These are phyloP conservation scores for Fonsecaea erecta DNA, from an alignment of 2,329 filamentous ascomycete genomes.

Conservation along the genomic window DNA sequence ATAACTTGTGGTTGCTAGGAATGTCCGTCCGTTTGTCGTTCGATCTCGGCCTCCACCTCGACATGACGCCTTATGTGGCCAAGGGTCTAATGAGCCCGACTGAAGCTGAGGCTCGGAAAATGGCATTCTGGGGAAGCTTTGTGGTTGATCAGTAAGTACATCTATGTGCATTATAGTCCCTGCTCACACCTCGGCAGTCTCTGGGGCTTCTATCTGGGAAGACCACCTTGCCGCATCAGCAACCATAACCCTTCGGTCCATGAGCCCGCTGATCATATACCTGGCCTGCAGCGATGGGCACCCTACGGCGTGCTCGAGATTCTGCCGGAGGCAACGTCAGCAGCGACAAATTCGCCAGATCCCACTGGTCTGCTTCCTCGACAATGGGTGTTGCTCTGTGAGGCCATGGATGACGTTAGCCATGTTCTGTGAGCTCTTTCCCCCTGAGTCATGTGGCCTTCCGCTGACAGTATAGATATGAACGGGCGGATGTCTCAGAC, in stretches of 20 bases:
- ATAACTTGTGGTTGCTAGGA: not conserved
- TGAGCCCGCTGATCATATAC: not conserved
- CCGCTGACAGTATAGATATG: not conserved
- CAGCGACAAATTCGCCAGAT: not conserved
- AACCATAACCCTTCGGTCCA: not conserved
- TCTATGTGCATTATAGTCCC: not conserved
- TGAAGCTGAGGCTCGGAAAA: slow-evolving; percentile 9
- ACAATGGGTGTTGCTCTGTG: not conserved
- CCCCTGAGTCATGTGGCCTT: not conserved
- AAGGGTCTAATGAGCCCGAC: slow-evolving; percentile 4
- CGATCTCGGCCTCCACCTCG: slow-evolving; percentile 5
- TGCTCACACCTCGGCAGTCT: not conserved
- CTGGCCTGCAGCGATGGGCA: not conserved
- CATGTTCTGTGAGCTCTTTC: not conserved
- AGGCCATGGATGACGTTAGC: not conserved
- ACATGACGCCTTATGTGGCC: slow-evolving; percentile 4
- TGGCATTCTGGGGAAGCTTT: slow-evolving; percentile 11
- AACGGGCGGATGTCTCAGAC: not conserved
- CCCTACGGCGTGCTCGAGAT: not conserved
- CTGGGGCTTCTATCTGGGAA: slow-evolving; percentile 1
- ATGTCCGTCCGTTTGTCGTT: slow-evolving; percentile 7
- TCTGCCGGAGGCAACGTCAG: not conserved
- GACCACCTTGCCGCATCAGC: not conserved
- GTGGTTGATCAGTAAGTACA: slow-evolving; percentile 9
- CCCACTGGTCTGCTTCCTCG: not conserved